Conservation (phyloP, 164 flowering plant genomes). For the Magnolia officinalis region DNA sequence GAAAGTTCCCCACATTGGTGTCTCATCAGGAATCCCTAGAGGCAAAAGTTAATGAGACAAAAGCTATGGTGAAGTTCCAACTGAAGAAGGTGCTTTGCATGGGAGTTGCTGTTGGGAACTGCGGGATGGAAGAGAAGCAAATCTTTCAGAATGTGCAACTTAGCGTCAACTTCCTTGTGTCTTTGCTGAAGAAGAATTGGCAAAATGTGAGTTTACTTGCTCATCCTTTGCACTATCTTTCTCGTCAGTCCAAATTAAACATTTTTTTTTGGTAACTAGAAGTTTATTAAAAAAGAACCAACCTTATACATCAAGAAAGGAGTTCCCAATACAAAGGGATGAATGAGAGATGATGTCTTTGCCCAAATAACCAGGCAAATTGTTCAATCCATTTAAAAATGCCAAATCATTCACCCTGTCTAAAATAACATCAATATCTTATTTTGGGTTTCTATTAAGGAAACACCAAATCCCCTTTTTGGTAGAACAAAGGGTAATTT, state of each 20-base stretch:
- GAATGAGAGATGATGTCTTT: no score
- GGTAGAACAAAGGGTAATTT: no score
- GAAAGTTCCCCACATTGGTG: conserved; percentile 74
- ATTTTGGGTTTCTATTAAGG: no score
- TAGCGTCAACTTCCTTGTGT: conserved; percentile 69
- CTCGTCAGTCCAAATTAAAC: background rate
- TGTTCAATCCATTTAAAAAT: no score
- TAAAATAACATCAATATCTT: no score
- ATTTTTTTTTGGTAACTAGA: background rate
- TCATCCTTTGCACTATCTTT: background rate
- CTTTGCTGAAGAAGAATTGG: conserved; percentile 75
- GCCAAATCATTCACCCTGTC: no score
- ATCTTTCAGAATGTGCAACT: conserved; percentile 73
- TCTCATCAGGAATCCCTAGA: conserved; percentile 72
- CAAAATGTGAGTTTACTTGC: conserved; percentile 57
- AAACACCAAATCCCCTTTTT: no score
- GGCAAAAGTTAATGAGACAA: conserved; percentile 64
- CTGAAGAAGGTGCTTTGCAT: conserved; percentile 78
- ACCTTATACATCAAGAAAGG: background rate
- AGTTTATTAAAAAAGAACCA: no score
- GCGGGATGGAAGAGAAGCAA: conserved; percentile 74
- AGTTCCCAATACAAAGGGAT: no score
- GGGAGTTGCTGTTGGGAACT: conserved; percentile 84
- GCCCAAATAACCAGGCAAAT: no score
- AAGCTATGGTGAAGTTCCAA: conserved; percentile 73